Conservation (phyloP, 1,139 yeast genomes). For the Wickerhamomyces sp. region DNA sequence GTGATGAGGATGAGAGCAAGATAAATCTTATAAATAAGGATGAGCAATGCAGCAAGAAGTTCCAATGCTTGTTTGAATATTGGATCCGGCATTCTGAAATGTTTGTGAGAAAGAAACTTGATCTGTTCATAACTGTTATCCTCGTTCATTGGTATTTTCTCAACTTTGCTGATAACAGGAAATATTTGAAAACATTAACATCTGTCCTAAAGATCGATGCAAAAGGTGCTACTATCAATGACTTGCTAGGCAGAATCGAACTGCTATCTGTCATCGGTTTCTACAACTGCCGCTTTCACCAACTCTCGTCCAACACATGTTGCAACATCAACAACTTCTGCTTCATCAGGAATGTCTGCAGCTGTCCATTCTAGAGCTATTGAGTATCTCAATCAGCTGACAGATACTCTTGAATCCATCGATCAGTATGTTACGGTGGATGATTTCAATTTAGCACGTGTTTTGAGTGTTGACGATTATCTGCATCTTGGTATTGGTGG, state of each 20-base stretch:
- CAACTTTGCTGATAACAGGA: slow-evolving; percentile 4
- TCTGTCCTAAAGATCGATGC: slow-evolving; percentile 8
- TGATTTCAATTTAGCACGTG: slow-evolving; percentile 7
- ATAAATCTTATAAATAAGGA: too few species aligned
- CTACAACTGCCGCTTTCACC: not conserved
- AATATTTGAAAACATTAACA: slow-evolving; percentile 3
- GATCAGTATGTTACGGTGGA: not conserved
- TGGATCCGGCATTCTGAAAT: too few species aligned
- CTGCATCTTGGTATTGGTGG: slow-evolving; percentile 4
- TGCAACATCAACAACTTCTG: not conserved
- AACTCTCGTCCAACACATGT: not conserved
- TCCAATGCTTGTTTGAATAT: too few species aligned
- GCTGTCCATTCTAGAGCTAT: not conserved
- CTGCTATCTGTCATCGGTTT: not conserved
- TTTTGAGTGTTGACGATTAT: slow-evolving; percentile 5
- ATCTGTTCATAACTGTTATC: too few species aligned
- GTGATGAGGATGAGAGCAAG: too few species aligned
- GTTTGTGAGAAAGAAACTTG: too few species aligned
- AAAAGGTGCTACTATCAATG: slow-evolving; percentile 5
- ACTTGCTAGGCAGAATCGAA: slow-evolving; percentile 5
- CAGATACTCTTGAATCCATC: not conserved
- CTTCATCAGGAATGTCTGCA: not conserved
- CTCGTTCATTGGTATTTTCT: too few species aligned
- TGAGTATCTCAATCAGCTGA: slow-evolving; percentile 1
- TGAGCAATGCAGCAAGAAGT: too few species aligned